Conservation (phyloP, 176 grass and related monocot species). For the Themeda triandra region DNA sequence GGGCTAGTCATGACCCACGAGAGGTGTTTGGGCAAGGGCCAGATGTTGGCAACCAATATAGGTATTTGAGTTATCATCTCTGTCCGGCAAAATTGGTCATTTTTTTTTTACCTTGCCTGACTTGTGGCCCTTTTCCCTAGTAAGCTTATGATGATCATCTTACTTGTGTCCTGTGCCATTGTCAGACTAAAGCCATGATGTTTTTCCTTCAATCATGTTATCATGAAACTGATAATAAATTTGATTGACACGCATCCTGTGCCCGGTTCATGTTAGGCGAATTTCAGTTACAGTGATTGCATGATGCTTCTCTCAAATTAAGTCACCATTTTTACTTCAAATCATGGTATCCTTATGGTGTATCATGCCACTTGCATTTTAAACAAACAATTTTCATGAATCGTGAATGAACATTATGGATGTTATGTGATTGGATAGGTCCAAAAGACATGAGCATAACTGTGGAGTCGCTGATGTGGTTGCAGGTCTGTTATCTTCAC, state of each 20-base stretch:
- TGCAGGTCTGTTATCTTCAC: slow-evolving; percentile 59
- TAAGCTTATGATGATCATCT: too few species aligned
- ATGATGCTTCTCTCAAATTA: not conserved
- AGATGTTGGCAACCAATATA: slow-evolving; percentile 95
- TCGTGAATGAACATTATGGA: not conserved
- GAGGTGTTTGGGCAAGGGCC: slow-evolving; percentile 97
- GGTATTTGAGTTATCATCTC: slow-evolving; percentile 35
- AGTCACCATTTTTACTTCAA: not conserved
- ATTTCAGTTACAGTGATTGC: not conserved
- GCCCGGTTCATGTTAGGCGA: not conserved
- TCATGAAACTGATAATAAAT: not conserved
- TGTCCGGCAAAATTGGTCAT: not conserved
- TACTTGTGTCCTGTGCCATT: too few species aligned
- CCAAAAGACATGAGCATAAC: not conserved
- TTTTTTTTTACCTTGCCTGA: not conserved
- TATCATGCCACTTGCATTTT: not conserved
- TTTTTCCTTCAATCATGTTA: not conserved
- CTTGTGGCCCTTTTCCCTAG: too few species aligned
- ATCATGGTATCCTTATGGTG: not conserved
- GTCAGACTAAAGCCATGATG: not conserved
- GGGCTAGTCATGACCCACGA: slow-evolving; percentile 82
- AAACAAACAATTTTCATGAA: not conserved
- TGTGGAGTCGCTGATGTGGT: not conserved
- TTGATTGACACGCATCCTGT: not conserved
- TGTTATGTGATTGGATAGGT: slow-evolving; percentile 11